phyloP scores from a whole-genome alignment of 352 stramenopile species.

The Albugo candida region DNA sequence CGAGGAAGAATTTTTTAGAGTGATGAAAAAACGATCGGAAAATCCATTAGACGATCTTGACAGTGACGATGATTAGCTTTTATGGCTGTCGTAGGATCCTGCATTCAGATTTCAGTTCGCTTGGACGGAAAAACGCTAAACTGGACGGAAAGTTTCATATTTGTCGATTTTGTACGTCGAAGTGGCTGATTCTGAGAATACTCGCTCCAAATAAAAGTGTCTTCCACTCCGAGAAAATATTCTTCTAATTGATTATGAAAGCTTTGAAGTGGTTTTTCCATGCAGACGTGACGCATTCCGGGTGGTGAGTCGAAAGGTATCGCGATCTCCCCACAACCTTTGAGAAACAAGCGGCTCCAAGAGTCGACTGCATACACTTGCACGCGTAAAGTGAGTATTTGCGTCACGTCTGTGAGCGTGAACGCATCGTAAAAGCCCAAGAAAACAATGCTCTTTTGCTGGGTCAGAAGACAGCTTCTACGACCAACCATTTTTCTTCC shows the following conservation, averaged over 20 bases:
- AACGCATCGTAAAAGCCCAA: too few relatives aligned
- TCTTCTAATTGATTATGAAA: conserved; percentile 33
- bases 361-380: conserved; percentile 24
- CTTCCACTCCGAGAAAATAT: conserved; percentile 29
- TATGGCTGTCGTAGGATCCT: too few relatives aligned
- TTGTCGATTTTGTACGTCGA: conserved; percentile 1
- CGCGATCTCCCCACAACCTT: conserved; percentile 19
- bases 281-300: conserved; percentile 16
- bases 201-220: conserved; percentile 1
- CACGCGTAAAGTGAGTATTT: conserved; percentile 5
- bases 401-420: neutral
- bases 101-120: too few relatives aligned
- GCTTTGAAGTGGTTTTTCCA: conserved; percentile 16
- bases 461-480: neutral
- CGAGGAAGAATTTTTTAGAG: conserved; percentile 88
- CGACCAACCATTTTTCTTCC: neutral
- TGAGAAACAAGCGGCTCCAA: conserved; percentile 19
- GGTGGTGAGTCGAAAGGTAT: conserved; percentile 12
- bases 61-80: conserved; percentile 78
- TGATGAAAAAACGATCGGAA: conserved; percentile 90
- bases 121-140: conserved; percentile 4
- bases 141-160: conserved; percentile 20
- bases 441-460: neutral
- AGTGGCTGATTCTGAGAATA: neutral
- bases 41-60: conserved; percentile 84